Evolutionary conservation across 1,284 basidiomycete species (phyloP).

Genomic region (Inonotus hispidus): DNA sequence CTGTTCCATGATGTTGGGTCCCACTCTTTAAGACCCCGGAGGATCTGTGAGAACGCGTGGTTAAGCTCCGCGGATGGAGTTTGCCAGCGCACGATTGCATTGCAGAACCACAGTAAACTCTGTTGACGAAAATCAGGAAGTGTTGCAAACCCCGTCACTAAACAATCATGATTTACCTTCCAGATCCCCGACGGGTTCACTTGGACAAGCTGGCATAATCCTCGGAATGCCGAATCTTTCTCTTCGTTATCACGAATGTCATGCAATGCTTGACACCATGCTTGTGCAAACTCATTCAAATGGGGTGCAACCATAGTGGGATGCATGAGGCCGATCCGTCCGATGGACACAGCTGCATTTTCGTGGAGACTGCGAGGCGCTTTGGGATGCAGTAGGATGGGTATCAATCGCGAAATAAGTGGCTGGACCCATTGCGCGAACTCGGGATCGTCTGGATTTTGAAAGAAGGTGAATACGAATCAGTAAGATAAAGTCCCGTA

Average conservation of each 20-base stretch:
- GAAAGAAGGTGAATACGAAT: constrained; percentile 10
- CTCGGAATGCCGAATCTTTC: constrained; percentile 99
- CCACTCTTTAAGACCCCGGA: constrained; percentile 82
- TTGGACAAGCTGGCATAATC: constrained; percentile 94
- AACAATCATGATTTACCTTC: constrained; percentile 47
- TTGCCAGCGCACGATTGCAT: constrained; percentile 93
- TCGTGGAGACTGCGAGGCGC: constrained; percentile 93
- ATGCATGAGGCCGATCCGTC: constrained; percentile 91
- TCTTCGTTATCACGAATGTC: constrained; percentile 99
- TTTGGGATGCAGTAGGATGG: constrained; percentile 88
- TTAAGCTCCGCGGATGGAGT: constrained; percentile 85
- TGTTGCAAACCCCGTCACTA: neutral
- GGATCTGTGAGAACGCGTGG: constrained; percentile 82
- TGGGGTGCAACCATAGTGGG: constrained; percentile 87
- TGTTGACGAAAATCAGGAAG: constrained; percentile 29
- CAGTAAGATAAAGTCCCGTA: constrained; percentile 3
- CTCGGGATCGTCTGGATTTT: constrained; percentile 67
- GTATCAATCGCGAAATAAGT: constrained; percentile 84
- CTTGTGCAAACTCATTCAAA: constrained; percentile 85
- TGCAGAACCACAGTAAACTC: constrained; percentile 94
- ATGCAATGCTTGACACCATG: constrained; percentile 96
- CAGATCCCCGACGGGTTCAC: constrained; percentile 89
- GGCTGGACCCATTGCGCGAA: constrained; percentile 88
- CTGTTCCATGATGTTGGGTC: constrained; percentile 73
- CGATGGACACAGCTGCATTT: constrained; percentile 99